Evolutionary conservation across 345 rosid species (phyloP).

Genomic region (Alliaria petiolata): DNA sequence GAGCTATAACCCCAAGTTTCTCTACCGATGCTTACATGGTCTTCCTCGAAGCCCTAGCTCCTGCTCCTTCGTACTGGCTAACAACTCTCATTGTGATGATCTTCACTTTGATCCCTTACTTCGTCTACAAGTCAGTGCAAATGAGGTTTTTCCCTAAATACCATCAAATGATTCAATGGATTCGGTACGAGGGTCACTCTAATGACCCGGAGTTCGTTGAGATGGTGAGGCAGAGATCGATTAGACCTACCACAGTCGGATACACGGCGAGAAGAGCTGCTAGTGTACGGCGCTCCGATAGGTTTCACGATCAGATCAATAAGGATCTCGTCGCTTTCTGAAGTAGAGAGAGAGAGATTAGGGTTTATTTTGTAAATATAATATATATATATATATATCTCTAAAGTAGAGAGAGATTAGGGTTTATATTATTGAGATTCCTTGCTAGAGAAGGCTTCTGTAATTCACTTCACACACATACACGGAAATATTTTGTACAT

Average conservation of each 20-base stretch:
- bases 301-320: constrained; percentile 27
- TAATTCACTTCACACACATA: background rate
- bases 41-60: constrained; percentile 82
- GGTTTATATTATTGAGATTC: background rate
- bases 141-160: constrained; percentile 80
- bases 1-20: constrained; percentile 66
- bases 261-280: constrained; percentile 49
- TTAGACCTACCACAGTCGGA: constrained; percentile 77
- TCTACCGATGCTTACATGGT: constrained; percentile 82
- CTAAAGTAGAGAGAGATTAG: background rate
- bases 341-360: constrained; percentile 9
- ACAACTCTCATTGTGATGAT: constrained; percentile 54
- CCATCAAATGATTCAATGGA: constrained; percentile 97
- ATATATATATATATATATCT: constrained; percentile 14
- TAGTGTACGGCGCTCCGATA: constrained; percentile 30
- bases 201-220: constrained; percentile 67
- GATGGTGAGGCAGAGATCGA: constrained; percentile 77
- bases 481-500: constrained; percentile 17
- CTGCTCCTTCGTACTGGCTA: constrained; percentile 78
- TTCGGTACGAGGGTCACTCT: constrained; percentile 61
- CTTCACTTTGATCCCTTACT: constrained; percentile 64
- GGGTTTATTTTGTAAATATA: background rate
- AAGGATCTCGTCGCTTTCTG: constrained; percentile 25
- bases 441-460: constrained; percentile 10
- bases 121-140: constrained; percentile 59